These are phyloP conservation scores for Termitomyces sp. DNA, from an alignment of 768 basidiomycete genomes.

Conservation along the genomic window DNA sequence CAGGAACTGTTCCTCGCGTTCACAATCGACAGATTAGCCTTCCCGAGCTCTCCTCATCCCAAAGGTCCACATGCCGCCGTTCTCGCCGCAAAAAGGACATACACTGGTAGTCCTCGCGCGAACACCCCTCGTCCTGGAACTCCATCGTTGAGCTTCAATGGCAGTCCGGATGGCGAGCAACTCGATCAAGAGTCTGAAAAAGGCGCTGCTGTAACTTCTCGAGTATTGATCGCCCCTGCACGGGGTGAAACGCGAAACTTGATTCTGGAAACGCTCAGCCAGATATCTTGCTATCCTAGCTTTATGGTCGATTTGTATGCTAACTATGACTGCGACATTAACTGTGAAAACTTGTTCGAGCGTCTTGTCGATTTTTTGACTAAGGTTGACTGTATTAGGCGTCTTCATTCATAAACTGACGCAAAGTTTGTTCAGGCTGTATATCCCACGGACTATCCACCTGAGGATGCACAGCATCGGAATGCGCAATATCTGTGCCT, in stretches of 20 bases:
- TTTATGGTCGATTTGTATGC: slow-evolving; percentile 95
- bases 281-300: slow-evolving; percentile 75
- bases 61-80: slow-evolving; percentile 19
- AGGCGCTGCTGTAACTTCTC: slow-evolving; percentile 42
- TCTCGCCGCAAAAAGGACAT: slow-evolving; percentile 23
- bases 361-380: slow-evolving; percentile 83
- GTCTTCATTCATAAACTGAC: background rate
- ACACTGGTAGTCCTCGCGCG: slow-evolving; percentile 19
- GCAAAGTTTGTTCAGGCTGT: slow-evolving; percentile 52
- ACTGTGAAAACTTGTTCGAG: slow-evolving; percentile 95
- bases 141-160: slow-evolving; percentile 37
- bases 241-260: slow-evolving; percentile 85
- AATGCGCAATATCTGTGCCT: slow-evolving; percentile 84
- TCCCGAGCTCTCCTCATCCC: slow-evolving; percentile 30
- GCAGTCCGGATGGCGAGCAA: slow-evolving; percentile 24
- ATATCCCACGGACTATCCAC: slow-evolving; percentile 60
- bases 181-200: slow-evolving; percentile 40
- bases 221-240: slow-evolving; percentile 66
- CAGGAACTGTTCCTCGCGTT: slow-evolving; percentile 94
- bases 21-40: slow-evolving; percentile 84
- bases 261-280: slow-evolving; percentile 81
- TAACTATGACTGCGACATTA: slow-evolving; percentile 96
- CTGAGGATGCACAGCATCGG: slow-evolving; percentile 60
- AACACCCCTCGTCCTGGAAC: slow-evolving; percentile 51
- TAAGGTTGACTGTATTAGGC: slow-evolving; percentile 45